Percentiles rank a stretch among this genome's conserved stretches.
These are phyloP conservation scores for Tetragonia tetragonoides DNA, from an alignment of 148 eudicot species.

Conservation along the genomic window DNA sequence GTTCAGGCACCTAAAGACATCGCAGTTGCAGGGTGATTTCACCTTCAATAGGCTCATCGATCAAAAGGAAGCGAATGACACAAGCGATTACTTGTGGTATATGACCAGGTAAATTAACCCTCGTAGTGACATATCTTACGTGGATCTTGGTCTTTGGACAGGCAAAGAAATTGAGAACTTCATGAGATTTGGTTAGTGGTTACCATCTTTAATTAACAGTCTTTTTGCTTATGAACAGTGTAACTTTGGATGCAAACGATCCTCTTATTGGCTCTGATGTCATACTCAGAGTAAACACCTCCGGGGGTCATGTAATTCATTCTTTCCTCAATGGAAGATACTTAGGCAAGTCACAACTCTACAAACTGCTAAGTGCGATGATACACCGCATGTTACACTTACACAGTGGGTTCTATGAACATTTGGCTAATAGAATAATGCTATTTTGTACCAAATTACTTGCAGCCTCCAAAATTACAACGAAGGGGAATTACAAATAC, in stretches of 20 bases:
- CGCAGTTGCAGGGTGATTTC: constrained; percentile 13
- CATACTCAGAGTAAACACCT: background rate
- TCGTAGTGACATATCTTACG: background rate
- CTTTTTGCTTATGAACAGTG: background rate
- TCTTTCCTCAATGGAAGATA: constrained; percentile 3
- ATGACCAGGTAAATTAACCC: constrained; percentile 43
- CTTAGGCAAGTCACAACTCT: background rate
- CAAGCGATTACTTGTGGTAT: constrained; percentile 65
- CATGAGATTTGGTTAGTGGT: too few relatives aligned
- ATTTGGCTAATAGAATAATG: too few relatives aligned
- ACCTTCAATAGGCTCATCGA: constrained; percentile 39
- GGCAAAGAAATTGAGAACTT: too few relatives aligned
- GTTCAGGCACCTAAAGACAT: constrained; percentile 19
- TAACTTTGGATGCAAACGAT: background rate
- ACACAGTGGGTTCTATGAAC: too few relatives aligned
- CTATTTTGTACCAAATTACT: background rate
- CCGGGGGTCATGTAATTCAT: background rate
- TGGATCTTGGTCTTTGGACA: too few relatives aligned
- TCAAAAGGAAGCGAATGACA: constrained; percentile 58
- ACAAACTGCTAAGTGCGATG: too few relatives aligned
- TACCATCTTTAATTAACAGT: too few relatives aligned
- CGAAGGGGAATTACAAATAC: background rate
- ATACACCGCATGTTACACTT: too few relatives aligned
- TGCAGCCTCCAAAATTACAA: background rate
- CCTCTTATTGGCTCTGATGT: background rate